Conservation (phyloP, 768 basidiomycete genomes). For the Termitomyces sp. region DNA sequence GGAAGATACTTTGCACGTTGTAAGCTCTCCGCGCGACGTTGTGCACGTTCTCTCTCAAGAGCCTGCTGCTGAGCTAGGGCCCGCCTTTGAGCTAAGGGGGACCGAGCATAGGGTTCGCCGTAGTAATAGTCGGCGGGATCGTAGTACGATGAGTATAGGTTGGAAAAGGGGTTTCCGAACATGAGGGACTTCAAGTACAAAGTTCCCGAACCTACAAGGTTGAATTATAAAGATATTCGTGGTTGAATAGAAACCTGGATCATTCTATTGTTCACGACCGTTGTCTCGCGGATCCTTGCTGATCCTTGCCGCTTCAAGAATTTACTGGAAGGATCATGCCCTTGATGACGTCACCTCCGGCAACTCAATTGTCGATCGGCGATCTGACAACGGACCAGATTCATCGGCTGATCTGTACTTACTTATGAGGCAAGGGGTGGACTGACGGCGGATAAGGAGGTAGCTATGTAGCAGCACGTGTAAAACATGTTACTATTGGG, state of each 20-base stretch:
- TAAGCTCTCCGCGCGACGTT: slow-evolving; percentile 26
- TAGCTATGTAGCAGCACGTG: no score
- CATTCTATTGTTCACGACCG: background rate
- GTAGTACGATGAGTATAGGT: slow-evolving; percentile 15
- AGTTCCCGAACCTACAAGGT: background rate
- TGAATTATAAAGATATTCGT: background rate
- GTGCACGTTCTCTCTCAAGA: slow-evolving; percentile 15
- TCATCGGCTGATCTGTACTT: no score
- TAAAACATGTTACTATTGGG: no score
- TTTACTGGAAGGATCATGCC: slow-evolving; percentile 5
- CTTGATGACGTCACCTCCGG: background rate
- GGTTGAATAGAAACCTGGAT: background rate
- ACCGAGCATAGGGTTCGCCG: background rate
- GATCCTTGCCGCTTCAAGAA: slow-evolving; percentile 1
- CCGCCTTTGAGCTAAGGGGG: slow-evolving; percentile 5
- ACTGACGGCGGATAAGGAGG: no score
- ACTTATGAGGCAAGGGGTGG: no score
- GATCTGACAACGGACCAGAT: background rate
- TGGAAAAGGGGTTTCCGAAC: slow-evolving; percentile 22
- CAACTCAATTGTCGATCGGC: background rate
- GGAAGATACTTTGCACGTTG: slow-evolving; percentile 37
- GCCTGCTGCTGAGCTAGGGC: slow-evolving; percentile 19
- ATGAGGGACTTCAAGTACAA: slow-evolving; percentile 7
- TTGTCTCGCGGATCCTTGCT: background rate
- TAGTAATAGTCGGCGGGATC: slow-evolving; percentile 2